Conservation (phyloP, 176 grass and related monocot genomes). For the Oryza glaberrima region DNA sequence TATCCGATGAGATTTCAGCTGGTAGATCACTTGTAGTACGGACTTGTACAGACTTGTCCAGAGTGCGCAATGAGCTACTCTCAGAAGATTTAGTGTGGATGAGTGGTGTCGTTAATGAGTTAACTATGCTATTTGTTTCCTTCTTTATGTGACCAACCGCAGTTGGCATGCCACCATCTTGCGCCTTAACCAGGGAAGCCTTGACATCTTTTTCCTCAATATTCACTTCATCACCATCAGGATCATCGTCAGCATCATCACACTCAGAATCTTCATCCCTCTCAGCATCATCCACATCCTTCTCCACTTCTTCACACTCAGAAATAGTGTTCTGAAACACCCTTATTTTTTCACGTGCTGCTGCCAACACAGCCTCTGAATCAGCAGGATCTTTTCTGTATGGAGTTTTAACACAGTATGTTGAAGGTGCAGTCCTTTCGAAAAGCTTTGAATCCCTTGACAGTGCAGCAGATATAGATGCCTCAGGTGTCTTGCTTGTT, state of each 20-base stretch:
- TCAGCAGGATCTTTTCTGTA: constrained; percentile 92
- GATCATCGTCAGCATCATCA: constrained; percentile 78
- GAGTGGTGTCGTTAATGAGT: constrained; percentile 12
- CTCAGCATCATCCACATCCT: constrained; percentile 75
- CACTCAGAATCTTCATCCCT: constrained; percentile 92
- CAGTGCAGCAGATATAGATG: constrained; percentile 93
- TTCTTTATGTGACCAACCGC: constrained; percentile 31
- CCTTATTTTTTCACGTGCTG: constrained; percentile 87
- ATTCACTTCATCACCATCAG: constrained; percentile 74
- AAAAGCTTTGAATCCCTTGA: constrained; percentile 94
- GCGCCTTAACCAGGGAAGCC: constrained; percentile 25
- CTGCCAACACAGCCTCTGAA: constrained; percentile 66
- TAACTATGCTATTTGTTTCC: constrained; percentile 34
- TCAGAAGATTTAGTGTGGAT: constrained; percentile 41
- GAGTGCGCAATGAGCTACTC: constrained; percentile 29
- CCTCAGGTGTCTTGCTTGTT: constrained; percentile 98
- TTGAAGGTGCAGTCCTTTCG: constrained; percentile 91
- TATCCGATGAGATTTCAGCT: constrained; percentile 43
- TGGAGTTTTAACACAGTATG: constrained; percentile 86
- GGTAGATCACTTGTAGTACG: constrained; percentile 48
- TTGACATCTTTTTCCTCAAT: constrained; percentile 59
- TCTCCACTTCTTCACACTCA: constrained; percentile 77
- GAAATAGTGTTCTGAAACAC: constrained; percentile 75
- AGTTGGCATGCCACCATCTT: constrained; percentile 35
- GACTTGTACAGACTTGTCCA: constrained; percentile 45